Base-by-base conservation (phyloP, 306 rosid genomes). In the Quercus dentata region DNA sequence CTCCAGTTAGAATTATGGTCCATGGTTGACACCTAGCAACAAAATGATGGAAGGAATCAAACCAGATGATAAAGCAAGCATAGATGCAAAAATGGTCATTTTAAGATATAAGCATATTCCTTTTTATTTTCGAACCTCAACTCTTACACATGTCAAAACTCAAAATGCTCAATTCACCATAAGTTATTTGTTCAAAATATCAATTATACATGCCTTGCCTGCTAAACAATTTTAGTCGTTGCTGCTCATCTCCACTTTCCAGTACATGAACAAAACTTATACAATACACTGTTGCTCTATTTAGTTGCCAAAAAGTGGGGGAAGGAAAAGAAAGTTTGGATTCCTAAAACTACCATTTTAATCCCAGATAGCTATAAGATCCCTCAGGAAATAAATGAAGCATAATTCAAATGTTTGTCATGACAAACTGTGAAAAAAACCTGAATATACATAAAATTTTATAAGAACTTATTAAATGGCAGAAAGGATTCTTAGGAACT, bases 21-120 rank as follows among this genome's bases (percentile, higher is more conserved):
- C 92, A 83, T 25, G 89, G 92, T 75, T 89, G 92, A 68, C 90
- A 89, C 92, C 90, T 89, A 35, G 17, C 33, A 75, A 75, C 81
- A 76, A 52, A 56, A 58, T 21, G 33, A n/a, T 1, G 25, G 19
- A 44, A 56, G 61, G 8, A 68, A 28, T 31, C 8, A 21, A 27
- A 20, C 6, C 64, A 15, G 41, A 62, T 27, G 15, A 5, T 28
- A 72, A 19, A 35, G 19, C 49, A 73, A 6, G 12, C 20, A 72
- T 6, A 27, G 9, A 15, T 8, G 41, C 20, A 20, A n/a, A 69
- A 56, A 20, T 56, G 3, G 64, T 33, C 19, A 4, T 11, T 35
- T 20, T 28, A 23, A 14, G 62, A 55, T 28, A 56, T 20, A 52
- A 31, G 46, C 31, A 11, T 14, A 63, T 28, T 63, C 38, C 44